Evolutionary conservation across 176 grass and related monocot genomes (phyloP), one percentile per base, ranked within the genome.

Genomic region (Elaeis guineensis): DNA sequence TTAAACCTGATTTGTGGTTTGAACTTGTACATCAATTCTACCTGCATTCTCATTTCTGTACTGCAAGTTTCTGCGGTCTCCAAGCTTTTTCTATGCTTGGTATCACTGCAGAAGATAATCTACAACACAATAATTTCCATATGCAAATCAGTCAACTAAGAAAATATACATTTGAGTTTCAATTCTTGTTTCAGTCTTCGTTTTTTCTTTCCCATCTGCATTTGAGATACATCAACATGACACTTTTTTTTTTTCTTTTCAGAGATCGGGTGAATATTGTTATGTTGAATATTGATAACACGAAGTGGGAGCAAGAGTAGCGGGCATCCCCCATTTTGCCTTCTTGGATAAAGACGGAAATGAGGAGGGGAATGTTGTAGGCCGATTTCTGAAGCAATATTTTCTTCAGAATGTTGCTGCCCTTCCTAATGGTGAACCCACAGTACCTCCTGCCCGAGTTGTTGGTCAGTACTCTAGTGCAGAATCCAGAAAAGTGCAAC

Each of bases 281-380:
- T 48, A 92, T 98, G 93, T 65, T 98, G 58, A 98, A 98, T 73
- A 87, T 98, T 12, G 93, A 98, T 74, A 92, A 92, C 66, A 98
- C 93, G 32, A 98, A 89, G 57, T 92, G 93, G 93, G 93, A 98
- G 59, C 87, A 98, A 70, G 87, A 92, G 63, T 92, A 20, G 93
- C 92, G 77, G 87, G 87, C 23, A 92, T 92, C 56, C 93, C 93
- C 53, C 93, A 92, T 69, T 92, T 98, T 63, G 79, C 93, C 24
- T 98, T 98, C 75, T 59, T 98, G 22, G 87, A 92, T 55, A 92
- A 85, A 66, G 73, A 92, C 64, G 93, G 93, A 53, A 92, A 98
- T 52, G 87, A 98, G 72, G 84, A 89, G 59, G 93, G 93, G 39
- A 89, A 98, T 85, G 75, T 98, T 55, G 87, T 98, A 20, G 93